Conservation (phyloP, 495 filamentous ascomycete species). For the Lepidopterella palustris region DNA sequence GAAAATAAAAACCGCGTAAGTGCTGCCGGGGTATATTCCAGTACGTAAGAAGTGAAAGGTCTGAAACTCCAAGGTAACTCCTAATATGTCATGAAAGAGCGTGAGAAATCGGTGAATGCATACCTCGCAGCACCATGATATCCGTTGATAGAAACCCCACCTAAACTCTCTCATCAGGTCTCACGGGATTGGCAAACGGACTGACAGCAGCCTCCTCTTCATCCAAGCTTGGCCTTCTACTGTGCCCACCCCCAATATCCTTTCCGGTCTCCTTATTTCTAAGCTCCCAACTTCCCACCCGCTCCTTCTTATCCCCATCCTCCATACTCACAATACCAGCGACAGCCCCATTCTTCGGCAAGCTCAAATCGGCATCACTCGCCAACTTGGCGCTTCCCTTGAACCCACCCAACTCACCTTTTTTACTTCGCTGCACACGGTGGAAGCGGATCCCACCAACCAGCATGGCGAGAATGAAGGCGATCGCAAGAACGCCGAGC, state of each 20-base stretch:
- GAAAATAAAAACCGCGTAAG: not conserved
- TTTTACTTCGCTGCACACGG: conserved; percentile 11
- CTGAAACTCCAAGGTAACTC: not conserved
- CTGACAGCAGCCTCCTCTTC: conserved; percentile 27
- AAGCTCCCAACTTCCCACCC: conserved; percentile 40
- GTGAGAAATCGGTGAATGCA: not conserved
- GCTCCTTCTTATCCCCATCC: conserved; percentile 24
- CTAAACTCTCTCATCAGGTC: conserved; percentile 33
- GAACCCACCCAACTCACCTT: conserved; percentile 30
- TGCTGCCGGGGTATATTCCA: conserved; percentile 1
- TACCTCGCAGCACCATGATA: not conserved
- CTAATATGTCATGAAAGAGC: not conserved
- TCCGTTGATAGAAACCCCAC: not conserved
- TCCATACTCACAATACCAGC: conserved; percentile 26
- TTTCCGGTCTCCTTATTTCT: conserved; percentile 24
- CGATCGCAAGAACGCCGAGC: conserved; percentile 20
- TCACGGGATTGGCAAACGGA: conserved; percentile 28
- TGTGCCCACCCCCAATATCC: conserved; percentile 13
- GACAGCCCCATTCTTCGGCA: conserved; percentile 25
- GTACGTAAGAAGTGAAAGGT: not conserved
- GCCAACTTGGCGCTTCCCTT: conserved; percentile 35
- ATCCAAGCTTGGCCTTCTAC: conserved; percentile 29
- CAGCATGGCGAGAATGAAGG: not conserved
- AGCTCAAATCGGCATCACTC: conserved; percentile 31
- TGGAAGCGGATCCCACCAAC: conserved; percentile 38